phyloP scores from a whole-genome alignment of 805 yeast genomes.

The Danielia oregonensis region DNA sequence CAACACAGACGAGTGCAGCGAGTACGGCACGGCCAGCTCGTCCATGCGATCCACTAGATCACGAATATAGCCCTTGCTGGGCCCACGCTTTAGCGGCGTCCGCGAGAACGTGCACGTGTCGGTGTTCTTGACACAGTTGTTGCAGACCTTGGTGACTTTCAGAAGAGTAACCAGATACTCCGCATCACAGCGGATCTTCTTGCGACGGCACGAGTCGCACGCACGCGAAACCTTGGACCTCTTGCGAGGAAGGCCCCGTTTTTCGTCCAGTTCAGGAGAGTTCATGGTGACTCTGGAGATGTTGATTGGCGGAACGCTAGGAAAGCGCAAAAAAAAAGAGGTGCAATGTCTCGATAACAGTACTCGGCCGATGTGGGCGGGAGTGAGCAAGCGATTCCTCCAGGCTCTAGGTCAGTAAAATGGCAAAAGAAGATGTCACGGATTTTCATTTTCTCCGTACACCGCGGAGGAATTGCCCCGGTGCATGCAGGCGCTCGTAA shows the following conservation, averaged over 20 bases:
- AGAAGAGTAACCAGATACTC: conserved; percentile 42
- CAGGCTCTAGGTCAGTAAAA: too few species aligned
- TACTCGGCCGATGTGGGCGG: too few species aligned
- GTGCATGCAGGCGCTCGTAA: conserved; percentile 1
- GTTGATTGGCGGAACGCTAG: background rate
- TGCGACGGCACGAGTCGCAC: conserved; percentile 75
- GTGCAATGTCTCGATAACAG: too few species aligned
- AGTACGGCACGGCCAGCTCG: conserved; percentile 2
- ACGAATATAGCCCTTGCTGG: conserved; percentile 65
- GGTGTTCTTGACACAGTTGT: conserved; percentile 57
- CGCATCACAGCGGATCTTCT: conserved; percentile 71
- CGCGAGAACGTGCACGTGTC: conserved; percentile 67
- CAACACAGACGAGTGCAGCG: background rate
- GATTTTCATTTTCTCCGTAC: conserved; percentile 17
- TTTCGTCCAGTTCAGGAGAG: conserved; percentile 4
- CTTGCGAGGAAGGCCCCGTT: conserved; percentile 39
- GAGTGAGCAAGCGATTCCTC: too few species aligned
- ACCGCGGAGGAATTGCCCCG: conserved; percentile 1
- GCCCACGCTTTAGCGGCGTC: conserved; percentile 75
- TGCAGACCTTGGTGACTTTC: conserved; percentile 51
- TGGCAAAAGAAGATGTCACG: too few species aligned
- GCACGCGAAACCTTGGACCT: conserved; percentile 75
- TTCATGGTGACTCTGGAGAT: background rate
- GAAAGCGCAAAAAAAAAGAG: too few species aligned
- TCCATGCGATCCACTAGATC: conserved; percentile 38